Evolutionary conservation across 2,329 filamentous ascomycete species (phyloP).

Genomic region (Tolypocladium nubicola): DNA sequence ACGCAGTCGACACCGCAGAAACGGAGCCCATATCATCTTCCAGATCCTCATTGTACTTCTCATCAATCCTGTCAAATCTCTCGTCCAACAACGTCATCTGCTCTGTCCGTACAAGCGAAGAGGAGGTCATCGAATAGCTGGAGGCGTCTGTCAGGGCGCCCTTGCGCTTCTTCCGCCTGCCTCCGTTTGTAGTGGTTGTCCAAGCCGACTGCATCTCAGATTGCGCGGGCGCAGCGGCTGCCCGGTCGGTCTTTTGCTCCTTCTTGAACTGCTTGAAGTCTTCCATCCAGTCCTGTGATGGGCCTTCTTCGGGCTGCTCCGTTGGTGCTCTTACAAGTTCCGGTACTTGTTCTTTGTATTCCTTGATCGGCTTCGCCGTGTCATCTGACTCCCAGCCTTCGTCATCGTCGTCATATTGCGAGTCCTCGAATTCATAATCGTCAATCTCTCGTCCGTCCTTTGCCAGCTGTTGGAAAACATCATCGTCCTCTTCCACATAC

Average conservation of each 20-base stretch:
- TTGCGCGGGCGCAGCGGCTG: slow-evolving; percentile 31
- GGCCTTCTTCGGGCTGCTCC: slow-evolving; percentile 47
- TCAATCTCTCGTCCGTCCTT: slow-evolving; percentile 63
- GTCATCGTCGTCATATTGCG: slow-evolving; percentile 50
- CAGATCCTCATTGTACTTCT: slow-evolving; percentile 50
- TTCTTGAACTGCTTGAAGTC: slow-evolving; percentile 94
- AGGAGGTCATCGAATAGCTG: slow-evolving; percentile 85
- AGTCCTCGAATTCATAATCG: slow-evolving; percentile 68
- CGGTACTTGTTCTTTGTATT: slow-evolving; percentile 40
- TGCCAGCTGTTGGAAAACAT: slow-evolving; percentile 73
- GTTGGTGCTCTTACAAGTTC: slow-evolving; percentile 33
- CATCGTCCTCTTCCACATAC: slow-evolving; percentile 79
- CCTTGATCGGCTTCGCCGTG: slow-evolving; percentile 66
- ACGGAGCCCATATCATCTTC: slow-evolving; percentile 44
- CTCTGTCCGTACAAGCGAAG: slow-evolving; percentile 77
- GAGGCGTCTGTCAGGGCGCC: slow-evolving; percentile 83
- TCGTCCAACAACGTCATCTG: slow-evolving; percentile 77
- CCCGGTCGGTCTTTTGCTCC: slow-evolving; percentile 46
- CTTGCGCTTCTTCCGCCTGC: slow-evolving; percentile 87
- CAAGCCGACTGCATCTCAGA: slow-evolving; percentile 61
- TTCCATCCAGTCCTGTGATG: slow-evolving; percentile 75
- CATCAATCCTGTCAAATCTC: slow-evolving; percentile 84
- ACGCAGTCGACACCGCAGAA: slow-evolving; percentile 51
- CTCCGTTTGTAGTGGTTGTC: slow-evolving; percentile 69
- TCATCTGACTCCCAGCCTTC: slow-evolving; percentile 93